These are phyloP conservation scores for Fusarium abutilonis DNA, from an alignment of 2,329 filamentous ascomycete genomes.

Conservation along the genomic window DNA sequence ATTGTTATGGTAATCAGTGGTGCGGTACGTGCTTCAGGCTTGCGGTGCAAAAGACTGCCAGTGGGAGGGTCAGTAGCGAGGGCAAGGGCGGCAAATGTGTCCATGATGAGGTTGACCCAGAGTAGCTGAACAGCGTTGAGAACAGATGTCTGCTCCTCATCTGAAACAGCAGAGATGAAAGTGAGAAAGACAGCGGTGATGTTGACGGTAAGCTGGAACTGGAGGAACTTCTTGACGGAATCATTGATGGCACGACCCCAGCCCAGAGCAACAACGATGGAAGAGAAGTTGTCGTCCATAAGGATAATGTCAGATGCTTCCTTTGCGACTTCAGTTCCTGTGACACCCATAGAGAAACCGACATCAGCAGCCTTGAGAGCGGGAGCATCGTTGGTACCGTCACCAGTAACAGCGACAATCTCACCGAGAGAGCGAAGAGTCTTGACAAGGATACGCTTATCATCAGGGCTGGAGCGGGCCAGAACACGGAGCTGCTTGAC, in stretches of 20 bases:
- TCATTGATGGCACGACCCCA: slow-evolving; percentile 76
- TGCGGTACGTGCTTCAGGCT: slow-evolving; percentile 68
- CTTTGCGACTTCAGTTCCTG: slow-evolving; percentile 71
- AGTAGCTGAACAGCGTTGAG: slow-evolving; percentile 73
- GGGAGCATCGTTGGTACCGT: slow-evolving; percentile 73
- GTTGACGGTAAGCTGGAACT: slow-evolving; percentile 76
- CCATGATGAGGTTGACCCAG: slow-evolving; percentile 77
- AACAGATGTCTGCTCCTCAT: slow-evolving; percentile 65
- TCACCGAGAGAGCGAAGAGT: slow-evolving; percentile 72
- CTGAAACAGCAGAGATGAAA: slow-evolving; percentile 68
- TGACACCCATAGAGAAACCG: slow-evolving; percentile 74
- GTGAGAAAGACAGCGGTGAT: slow-evolving; percentile 73
- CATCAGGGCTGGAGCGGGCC: slow-evolving; percentile 74
- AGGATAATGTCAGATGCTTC: slow-evolving; percentile 74
- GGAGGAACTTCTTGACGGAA: slow-evolving; percentile 73
- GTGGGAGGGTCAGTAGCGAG: slow-evolving; percentile 71
- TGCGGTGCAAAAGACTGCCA: slow-evolving; percentile 64
- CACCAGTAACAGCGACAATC: slow-evolving; percentile 73
- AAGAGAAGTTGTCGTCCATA: slow-evolving; percentile 72
- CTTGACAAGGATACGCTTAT: slow-evolving; percentile 73
- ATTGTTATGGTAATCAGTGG: slow-evolving; percentile 76
- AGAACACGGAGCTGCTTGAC: slow-evolving; percentile 73
- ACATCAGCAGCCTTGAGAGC: slow-evolving; percentile 73
- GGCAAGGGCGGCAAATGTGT: slow-evolving; percentile 72
- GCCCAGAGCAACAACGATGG: slow-evolving; percentile 72